Evolutionary conservation across 2,329 filamentous ascomycete genomes (phyloP), one percentile per base, ranked within the genome.

Genomic region (Xylaria sp.): DNA sequence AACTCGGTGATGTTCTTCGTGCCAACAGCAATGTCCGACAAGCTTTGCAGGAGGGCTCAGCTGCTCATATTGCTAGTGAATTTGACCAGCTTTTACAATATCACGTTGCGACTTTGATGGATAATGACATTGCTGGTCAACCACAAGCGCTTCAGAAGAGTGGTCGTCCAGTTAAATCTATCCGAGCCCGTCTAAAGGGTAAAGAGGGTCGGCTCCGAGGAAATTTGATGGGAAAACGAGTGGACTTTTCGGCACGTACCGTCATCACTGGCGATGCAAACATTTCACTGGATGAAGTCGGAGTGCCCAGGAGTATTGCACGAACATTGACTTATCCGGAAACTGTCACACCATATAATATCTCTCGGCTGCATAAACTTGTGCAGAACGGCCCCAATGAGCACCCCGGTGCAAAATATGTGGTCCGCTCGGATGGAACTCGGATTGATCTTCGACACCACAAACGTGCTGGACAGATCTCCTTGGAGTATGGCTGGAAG

Each of bases 201-300:
- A 99, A 99, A 80, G 95, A 99, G 76, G 95, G 95, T 70, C 93
- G 95, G 84, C 87, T 99, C 23, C 90, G 95, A 81, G 95, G 96
- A 75, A 99, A 99, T 79, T 83, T 99, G 84, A 99, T 99, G 96
- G 95, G 95, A 67, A 99, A 99, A 81, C 93, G 94, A 87, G 95
- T 99, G 64, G 95, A 99, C 76, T 99, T 99, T 75, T 99, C 96
- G 0, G 96, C 96, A 38, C 95, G 95, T 89, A 99, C 96, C 33
- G 95, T 99, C 81, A 99, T 99, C 77, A 99, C 96, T 55, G 95
- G 95, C 81, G 95, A 99, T 75, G 95, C 95, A 63, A 99, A 98
- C 75, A 81, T 99, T 69, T 97, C 93, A 28, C 84, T 99, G 28
- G 94, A 99, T 73, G 93, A 99, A 81, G 96, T 99, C 65, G 95